A percentile compares a stretch with the other conserved stretches of the same genome.
These are phyloP conservation scores for Exophiala viscosa DNA, from an alignment of 2,329 filamentous ascomycete species.

Conservation along the genomic window DNA sequence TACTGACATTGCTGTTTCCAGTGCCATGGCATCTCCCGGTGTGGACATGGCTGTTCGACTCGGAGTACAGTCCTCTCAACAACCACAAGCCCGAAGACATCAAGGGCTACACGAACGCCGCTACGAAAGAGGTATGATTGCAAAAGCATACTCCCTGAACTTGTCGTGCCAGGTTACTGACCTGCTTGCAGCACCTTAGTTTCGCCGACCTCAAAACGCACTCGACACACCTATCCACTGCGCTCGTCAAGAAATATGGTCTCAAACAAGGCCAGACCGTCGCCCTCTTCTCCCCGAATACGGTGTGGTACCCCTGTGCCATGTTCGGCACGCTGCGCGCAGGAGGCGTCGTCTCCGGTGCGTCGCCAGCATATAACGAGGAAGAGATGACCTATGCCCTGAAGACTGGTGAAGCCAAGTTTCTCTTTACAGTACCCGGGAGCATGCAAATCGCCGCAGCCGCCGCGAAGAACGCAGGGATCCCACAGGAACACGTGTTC, in stretches of 20 bases:
- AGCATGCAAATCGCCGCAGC: slow-evolving; percentile 51
- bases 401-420: slow-evolving; percentile 52
- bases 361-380: slow-evolving; percentile 62
- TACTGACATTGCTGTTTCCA: slow-evolving; percentile 27
- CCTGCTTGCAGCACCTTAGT: slow-evolving; percentile 41
- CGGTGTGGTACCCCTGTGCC: slow-evolving; percentile 65
- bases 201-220: slow-evolving; percentile 57
- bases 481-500: slow-evolving; percentile 52
- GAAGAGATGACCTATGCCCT: slow-evolving; percentile 66
- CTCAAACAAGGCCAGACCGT: slow-evolving; percentile 55
- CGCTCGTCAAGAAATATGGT: slow-evolving; percentile 54
- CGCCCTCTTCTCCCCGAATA: slow-evolving; percentile 60
- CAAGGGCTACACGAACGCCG: slow-evolving; percentile 56
- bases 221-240: slow-evolving; percentile 58
- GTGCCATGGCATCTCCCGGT: slow-evolving; percentile 54
- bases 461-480: slow-evolving; percentile 53
- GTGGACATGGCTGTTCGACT: slow-evolving; percentile 62
- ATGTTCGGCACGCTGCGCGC: slow-evolving; percentile 55
- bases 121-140: slow-evolving; percentile 47
- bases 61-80: slow-evolving; percentile 49
- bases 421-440: slow-evolving; percentile 15
- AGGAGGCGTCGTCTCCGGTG: slow-evolving; percentile 58
- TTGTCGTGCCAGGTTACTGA: neutral
- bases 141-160: too few relatives aligned
- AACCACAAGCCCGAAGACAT: slow-evolving; percentile 40